Base-by-base conservation (phyloP, 192 early-diverging fungal genomes). In the Backusella mclennaniae region DNA sequence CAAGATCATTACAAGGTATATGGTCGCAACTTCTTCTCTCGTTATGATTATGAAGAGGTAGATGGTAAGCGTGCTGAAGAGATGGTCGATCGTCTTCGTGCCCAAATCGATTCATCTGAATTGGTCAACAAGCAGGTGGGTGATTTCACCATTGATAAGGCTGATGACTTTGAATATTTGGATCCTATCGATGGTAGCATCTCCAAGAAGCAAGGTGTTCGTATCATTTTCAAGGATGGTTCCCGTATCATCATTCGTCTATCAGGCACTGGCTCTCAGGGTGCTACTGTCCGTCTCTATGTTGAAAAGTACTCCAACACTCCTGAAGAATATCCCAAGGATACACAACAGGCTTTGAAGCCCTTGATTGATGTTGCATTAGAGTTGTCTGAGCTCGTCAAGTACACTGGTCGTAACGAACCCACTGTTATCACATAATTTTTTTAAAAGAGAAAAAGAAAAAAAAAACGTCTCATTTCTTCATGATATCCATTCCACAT, bases 1-100 rank as follows among this genome's bases (percentile, higher is more conserved):
- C 83, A 90, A 73, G 83, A 84, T 11, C 96, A 98, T 79, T 98
- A 93, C 82, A 68, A 84, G 12, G 83, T 80, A 4, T 99, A 96
- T 69, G 98, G 98, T 42, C 93, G 98, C 80, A 96, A 99, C 92
- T 99, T 96, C 89, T 99, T 97, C 86, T 91, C 91, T 12, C 90
- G 97, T 83, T 97, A 97, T 78, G 98, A 99, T 84, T 99, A 96
- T 81, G 98, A 99, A 80, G 97, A 98, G 69, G 98, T 99, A 35
- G 94, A 92, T 21, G 84, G 89, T 33, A 90, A 90, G 4, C 86
- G 86, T 36, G 98, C 96, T 15, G 86, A 85, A 23, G 84, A 93
- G 81, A 91, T 98, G 89, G 92, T 97, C 56, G 86, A 87, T 6
- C 89, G 86, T 69, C 86, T 99, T 74, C 90, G 90, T 66, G 71